Base-by-base conservation (phyloP, 2,329 filamentous ascomycete genomes). In the Zymoseptoria tritici region DNA sequence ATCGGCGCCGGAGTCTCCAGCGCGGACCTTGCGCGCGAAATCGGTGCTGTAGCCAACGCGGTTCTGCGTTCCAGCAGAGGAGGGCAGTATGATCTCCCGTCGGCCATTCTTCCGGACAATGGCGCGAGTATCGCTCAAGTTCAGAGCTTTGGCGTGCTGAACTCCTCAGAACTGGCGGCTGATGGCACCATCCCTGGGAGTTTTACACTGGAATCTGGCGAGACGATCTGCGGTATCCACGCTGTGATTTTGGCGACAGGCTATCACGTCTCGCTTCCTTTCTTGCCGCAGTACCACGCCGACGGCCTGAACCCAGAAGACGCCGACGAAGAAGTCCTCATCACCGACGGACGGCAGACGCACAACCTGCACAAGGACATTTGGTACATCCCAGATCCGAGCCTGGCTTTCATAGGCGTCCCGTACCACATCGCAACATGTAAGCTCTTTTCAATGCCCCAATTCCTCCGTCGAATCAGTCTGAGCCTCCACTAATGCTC, bases 291-390 rank as follows among this genome's bases (percentile, higher is more conserved):
- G 9, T 75, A 81, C 19, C 80, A 80, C 71, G 67, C 77, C 59
- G 77, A 82, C 77, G 62, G 72, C 13, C 73, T 73, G 0, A 55
- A 73, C 0, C 72, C 77, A 0, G 71, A 79, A 1, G 67, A 82
- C 0, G 85, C 84, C 0, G 76, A 79, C 46, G 78, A 83, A 0
- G 74, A 70, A 0, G 71, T 83, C 0, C 74, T 90, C 0, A 81
- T 90, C 4, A 89, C 83, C 0, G 84, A 88, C 52, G 86, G 86
- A 1, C 79, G 78, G 11, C 82, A 85, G 69, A 70, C 77, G 2
- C 86, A 89, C 66, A 89, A 89, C 64, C 75, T 89, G 1, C 83
- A 89, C 75, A 83, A 83, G 60, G 86, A 90, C 68, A 85, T 89
- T 13, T 89, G 87, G 68, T 89, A 88, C 71, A 88, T 88, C 51